A percentile compares a stretch with the other conserved stretches of the same genome.
These are phyloP conservation scores for Pseudogymnoascus verrucosus DNA, from an alignment of 2,329 filamentous ascomycete genomes.

Conservation along the genomic window DNA sequence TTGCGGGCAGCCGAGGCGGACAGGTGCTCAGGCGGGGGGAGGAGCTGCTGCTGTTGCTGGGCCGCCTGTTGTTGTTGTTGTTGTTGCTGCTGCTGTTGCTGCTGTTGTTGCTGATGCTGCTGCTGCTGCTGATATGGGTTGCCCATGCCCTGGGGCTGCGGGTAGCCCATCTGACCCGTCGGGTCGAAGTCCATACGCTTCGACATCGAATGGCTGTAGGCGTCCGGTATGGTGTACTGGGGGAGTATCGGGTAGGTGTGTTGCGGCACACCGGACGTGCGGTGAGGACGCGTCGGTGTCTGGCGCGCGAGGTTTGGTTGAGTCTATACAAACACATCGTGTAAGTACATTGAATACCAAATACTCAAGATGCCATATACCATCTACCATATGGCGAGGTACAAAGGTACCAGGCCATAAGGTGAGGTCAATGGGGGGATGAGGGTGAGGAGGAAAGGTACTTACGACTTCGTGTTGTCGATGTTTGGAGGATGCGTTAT, in stretches of 20 bases:
- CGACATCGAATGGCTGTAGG: neutral
- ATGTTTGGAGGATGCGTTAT: constrained; percentile 1
- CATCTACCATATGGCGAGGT: neutral
- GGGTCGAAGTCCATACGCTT: constrained; percentile 7
- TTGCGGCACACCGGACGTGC: neutral
- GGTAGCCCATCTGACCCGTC: constrained; percentile 4
- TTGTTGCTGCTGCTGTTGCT: neutral
- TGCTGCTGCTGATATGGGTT: neutral
- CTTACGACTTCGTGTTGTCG: constrained; percentile 1
- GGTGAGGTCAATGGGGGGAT: neutral
- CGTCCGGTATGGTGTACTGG: neutral
- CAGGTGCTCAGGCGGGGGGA: neutral
- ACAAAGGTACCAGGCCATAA: neutral
- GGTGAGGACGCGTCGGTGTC: constrained; percentile 4
- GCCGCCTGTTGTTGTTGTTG: neutral
- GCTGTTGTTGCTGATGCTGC: neutral
- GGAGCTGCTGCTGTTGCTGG: neutral
- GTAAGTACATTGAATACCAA: neutral
- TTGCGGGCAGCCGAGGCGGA: constrained; percentile 6
- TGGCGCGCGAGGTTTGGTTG: constrained; percentile 4
- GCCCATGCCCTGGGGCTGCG: neutral
- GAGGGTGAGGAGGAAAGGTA: neutral
- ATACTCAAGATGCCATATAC: neutral
- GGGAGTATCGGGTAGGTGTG: constrained; percentile 1
- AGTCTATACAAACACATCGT: neutral